Conservation (phyloP, 441 rosid species). For the Populus hybrid region DNA sequence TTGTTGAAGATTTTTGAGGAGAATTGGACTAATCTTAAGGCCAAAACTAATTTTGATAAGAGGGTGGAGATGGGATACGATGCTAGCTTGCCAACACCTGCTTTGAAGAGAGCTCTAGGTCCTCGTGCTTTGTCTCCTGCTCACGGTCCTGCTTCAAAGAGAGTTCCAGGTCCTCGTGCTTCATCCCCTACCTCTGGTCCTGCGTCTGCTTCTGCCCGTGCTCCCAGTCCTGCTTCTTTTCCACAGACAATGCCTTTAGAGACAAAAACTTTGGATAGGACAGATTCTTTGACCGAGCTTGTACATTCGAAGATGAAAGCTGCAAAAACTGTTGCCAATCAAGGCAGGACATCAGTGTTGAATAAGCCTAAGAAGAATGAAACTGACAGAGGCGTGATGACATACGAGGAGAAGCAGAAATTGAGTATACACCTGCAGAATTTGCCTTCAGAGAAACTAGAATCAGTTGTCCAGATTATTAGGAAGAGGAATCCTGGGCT, state of each 20-base stretch:
- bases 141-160: constrained; percentile 36
- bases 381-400: constrained; percentile 78
- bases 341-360: constrained; percentile 49
- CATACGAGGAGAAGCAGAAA: constrained; percentile 91
- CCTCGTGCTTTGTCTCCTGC: constrained; percentile 24
- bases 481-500: constrained; percentile 79
- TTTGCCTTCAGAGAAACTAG: constrained; percentile 88
- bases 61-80: constrained; percentile 24
- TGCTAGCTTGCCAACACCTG: constrained; percentile 34
- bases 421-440: constrained; percentile 72
- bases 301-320: constrained; percentile 30
- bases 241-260: constrained; percentile 32
- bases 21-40: constrained; percentile 56
- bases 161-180: constrained; percentile 19
- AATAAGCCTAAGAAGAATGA: constrained; percentile 78
- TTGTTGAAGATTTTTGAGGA: constrained; percentile 65
- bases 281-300: constrained; percentile 41
- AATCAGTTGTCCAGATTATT: constrained; percentile 79
- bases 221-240: constrained; percentile 19
- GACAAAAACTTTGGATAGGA: constrained; percentile 44
- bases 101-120: constrained; percentile 33
- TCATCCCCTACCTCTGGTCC: constrained; percentile 20
- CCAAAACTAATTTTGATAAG: constrained; percentile 35
- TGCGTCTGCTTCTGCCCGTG: constrained; percentile 21
- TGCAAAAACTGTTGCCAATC: background rate